Evolutionary conservation across 225 moss, liverwort and hornwort genomes (phyloP).

Genomic region (Rhytidiadelphus loreus): DNA sequence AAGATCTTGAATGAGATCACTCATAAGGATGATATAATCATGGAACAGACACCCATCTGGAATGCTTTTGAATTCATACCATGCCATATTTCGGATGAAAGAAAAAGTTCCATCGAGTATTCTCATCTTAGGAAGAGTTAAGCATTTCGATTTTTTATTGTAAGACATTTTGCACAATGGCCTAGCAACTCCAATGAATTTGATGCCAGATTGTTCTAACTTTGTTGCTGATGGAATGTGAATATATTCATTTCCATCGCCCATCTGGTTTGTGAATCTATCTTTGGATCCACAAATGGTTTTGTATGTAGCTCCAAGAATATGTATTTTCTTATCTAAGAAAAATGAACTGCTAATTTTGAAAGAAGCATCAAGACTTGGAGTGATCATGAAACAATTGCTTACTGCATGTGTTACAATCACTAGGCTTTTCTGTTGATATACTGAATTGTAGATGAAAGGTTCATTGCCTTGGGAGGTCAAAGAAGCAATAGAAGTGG

Average conservation of each 20-base stretch:
- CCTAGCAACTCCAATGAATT: too few relatives aligned
- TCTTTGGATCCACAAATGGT: neutral
- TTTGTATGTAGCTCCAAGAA: neutral
- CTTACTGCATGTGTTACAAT: rapidly evolving
- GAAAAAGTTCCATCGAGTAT: too few relatives aligned
- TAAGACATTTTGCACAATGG: neutral
- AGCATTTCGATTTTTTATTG: neutral
- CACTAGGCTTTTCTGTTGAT: neutral
- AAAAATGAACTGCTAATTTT: too few relatives aligned
- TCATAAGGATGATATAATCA: neutral
- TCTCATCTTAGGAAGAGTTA: neutral
- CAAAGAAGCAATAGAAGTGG: neutral
- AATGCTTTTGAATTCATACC: neutral
- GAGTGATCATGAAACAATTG: neutral
- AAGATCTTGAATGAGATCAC: neutral
- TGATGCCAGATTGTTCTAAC: neutral
- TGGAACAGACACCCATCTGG: neutral
- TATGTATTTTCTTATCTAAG: neutral
- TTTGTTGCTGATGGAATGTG: neutral
- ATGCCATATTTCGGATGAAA: neutral
- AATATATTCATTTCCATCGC: too few relatives aligned
- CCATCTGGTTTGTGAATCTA: too few relatives aligned
- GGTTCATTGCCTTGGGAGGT: too few relatives aligned
- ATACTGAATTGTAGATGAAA: neutral
- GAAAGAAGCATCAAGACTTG: too few relatives aligned